phyloP scores from a whole-genome alignment of 2,329 filamentous ascomycete genomes.

The Bipolaris bicolor region DNA sequence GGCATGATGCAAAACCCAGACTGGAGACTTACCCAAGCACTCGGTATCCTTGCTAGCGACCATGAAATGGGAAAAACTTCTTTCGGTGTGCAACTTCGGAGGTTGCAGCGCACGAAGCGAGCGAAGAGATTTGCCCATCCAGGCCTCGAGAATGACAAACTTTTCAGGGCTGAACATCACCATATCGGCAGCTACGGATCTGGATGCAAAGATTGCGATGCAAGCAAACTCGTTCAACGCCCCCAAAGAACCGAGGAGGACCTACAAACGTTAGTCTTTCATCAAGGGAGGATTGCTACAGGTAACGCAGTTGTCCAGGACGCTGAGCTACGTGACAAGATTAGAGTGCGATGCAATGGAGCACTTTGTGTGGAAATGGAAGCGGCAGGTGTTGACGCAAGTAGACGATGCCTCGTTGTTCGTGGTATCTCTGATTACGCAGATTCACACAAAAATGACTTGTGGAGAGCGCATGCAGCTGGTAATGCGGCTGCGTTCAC shows the following conservation, averaged over 20 bases:
- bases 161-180: background rate
- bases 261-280: background rate
- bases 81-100: background rate
- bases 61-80: conserved; percentile 5
- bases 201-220: background rate
- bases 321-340: background rate
- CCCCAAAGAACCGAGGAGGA: background rate
- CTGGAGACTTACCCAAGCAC: conserved; percentile 13
- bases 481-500: background rate
- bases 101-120: background rate
- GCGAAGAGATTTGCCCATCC: background rate
- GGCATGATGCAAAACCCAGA: conserved; percentile 17
- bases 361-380: background rate
- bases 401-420: background rate
- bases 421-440: background rate
- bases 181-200: background rate
- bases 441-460: background rate
- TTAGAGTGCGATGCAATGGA: background rate
- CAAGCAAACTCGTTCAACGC: background rate
- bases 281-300: background rate
- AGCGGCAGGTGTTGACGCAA: background rate
- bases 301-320: background rate
- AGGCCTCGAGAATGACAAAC: background rate
- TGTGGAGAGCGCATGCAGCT: background rate
- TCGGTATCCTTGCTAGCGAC: conserved; percentile 9